These are phyloP conservation scores for Daldinia caldariorum DNA, from an alignment of 495 filamentous ascomycete species.

Conservation along the genomic window DNA sequence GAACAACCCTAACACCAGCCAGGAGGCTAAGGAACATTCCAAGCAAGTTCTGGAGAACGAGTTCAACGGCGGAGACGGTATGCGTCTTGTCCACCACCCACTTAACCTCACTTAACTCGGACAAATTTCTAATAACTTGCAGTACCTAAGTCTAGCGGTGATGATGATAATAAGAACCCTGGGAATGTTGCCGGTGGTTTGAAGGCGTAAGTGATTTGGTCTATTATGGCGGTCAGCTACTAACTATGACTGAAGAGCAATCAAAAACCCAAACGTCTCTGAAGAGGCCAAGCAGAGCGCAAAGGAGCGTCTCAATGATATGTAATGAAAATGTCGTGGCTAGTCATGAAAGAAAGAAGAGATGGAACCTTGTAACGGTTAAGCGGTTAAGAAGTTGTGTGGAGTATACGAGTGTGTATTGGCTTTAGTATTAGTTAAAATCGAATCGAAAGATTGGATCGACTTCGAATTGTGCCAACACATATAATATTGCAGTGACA, in stretches of 20 bases:
- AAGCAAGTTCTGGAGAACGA: constrained; percentile 55
- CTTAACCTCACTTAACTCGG: too few relatives aligned
- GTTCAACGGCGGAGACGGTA: constrained; percentile 52
- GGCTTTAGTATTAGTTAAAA: too few relatives aligned
- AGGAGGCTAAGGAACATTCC: constrained; percentile 53
- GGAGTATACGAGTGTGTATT: neutral
- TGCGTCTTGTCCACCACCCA: neutral
- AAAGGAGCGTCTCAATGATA: constrained; percentile 53
- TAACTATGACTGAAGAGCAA: constrained; percentile 39
- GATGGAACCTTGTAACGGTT: neutral
- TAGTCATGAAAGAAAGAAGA: too few relatives aligned
- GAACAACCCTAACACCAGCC: constrained; percentile 57
- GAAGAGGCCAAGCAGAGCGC: constrained; percentile 56
- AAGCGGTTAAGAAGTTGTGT: neutral
- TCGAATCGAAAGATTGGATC: neutral
- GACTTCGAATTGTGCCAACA: neutral
- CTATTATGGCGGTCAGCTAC: neutral
- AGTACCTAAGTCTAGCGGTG: constrained; percentile 43
- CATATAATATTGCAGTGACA: neutral
- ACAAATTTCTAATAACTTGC: neutral
- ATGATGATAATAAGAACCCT: constrained; percentile 53
- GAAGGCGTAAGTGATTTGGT: constrained; percentile 50
- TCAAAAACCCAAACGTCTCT: constrained; percentile 57
- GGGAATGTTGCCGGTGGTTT: constrained; percentile 55
- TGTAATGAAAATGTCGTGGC: constrained; percentile 26